These are phyloP conservation scores for Globisporangium apiculatum DNA, from an alignment of 352 stramenopile genomes.

Conservation along the genomic window DNA sequence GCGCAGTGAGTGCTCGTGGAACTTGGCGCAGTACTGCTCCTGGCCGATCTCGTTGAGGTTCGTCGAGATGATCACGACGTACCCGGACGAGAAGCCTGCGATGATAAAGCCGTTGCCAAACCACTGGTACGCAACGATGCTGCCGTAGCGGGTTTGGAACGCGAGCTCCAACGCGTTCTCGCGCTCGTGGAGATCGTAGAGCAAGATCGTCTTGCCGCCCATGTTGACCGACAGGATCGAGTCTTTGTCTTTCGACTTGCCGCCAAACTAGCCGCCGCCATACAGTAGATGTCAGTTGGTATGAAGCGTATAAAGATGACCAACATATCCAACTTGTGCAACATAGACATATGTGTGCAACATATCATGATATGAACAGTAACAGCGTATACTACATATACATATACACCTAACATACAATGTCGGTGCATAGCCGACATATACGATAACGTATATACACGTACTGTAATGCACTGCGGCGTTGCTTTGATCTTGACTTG, in stretches of 20 bases:
- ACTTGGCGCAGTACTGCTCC: constrained; percentile 83
- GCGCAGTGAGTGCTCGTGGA: constrained; percentile 67
- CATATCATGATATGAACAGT: too few relatives aligned
- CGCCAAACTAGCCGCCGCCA: constrained; percentile 38
- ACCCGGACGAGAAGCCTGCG: constrained; percentile 87
- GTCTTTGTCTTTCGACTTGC: constrained; percentile 62
- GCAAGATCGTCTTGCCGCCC: constrained; percentile 82
- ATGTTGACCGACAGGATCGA: constrained; percentile 88
- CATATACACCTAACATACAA: too few relatives aligned
- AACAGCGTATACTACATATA: too few relatives aligned
- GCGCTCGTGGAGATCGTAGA: constrained; percentile 84
- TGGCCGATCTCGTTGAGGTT: constrained; percentile 85
- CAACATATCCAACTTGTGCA: too few relatives aligned
- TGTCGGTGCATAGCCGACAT: too few relatives aligned
- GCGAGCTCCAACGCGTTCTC: constrained; percentile 89
- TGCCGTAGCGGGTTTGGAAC: constrained; percentile 87
- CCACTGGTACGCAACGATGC: constrained; percentile 86
- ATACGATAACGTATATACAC: neutral
- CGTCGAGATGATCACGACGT: constrained; percentile 89
- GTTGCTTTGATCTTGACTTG: constrained; percentile 75
- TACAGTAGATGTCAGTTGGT: too few relatives aligned
- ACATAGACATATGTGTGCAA: too few relatives aligned
- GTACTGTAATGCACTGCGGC: constrained; percentile 57
- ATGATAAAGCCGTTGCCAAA: constrained; percentile 89
- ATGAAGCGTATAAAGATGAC: too few relatives aligned